Conservation (phyloP, 345 rosid species). For the Citrus trifoliata region DNA sequence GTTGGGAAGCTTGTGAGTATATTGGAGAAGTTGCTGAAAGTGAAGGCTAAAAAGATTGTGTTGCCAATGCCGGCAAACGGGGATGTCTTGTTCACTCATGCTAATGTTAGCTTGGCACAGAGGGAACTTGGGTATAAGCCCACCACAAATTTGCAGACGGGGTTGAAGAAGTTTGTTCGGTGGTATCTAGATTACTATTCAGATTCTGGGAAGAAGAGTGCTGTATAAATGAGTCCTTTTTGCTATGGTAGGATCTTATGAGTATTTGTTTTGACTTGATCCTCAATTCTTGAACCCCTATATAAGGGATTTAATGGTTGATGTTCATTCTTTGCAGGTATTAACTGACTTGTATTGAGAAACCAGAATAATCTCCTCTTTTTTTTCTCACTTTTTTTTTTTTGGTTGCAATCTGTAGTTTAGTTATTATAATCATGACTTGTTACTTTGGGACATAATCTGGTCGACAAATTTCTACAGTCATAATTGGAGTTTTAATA, state of each 20-base stretch:
- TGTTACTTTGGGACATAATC: neutral
- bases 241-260: constrained; percentile 15
- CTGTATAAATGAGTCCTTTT: constrained; percentile 21
- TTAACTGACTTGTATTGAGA: constrained; percentile 11
- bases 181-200: constrained; percentile 32
- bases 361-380: constrained; percentile 11
- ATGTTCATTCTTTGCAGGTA: constrained; percentile 16
- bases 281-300: constrained; percentile 10
- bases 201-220: constrained; percentile 14
- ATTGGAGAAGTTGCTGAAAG: constrained; percentile 35
- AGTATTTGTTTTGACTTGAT: constrained; percentile 21
- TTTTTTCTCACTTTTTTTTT: neutral
- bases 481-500: neutral
- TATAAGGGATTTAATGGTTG: constrained; percentile 7
- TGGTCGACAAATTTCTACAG: neutral
- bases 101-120: constrained; percentile 27
- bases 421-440: neutral
- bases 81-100: constrained; percentile 33
- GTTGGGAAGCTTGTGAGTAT: constrained; percentile 27
- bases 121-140: constrained; percentile 35
- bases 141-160: constrained; percentile 19
- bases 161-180: constrained; percentile 32
- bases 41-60: constrained; percentile 30
- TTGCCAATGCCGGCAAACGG: constrained; percentile 31
- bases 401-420: neutral